phyloP scores from a whole-genome alignment of 129 eudicot species.

The Rutidosis leptorrhynchoides region DNA sequence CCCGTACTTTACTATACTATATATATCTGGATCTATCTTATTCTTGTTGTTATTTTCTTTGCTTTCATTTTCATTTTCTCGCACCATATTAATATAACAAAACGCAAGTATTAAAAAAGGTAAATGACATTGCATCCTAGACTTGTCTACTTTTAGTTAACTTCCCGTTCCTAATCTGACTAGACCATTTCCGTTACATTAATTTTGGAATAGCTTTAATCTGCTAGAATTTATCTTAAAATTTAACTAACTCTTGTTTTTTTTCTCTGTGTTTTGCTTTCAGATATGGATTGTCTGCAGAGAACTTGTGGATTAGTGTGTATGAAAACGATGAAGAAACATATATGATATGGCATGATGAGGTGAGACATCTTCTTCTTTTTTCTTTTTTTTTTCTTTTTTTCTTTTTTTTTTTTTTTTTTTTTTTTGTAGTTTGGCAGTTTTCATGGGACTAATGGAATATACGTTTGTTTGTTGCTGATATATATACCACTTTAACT shows the following conservation, averaged over 20 bases:
- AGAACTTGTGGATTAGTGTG: constrained; percentile 86
- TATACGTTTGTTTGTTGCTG: neutral
- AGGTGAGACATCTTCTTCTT: constrained; percentile 36
- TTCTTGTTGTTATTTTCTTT: neutral
- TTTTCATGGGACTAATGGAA: neutral
- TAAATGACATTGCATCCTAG: neutral
- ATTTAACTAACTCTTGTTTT: neutral
- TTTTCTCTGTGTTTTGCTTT: constrained; percentile 24
- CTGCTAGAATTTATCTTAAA: neutral
- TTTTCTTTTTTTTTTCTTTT: too few relatives aligned
- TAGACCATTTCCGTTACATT: neutral
- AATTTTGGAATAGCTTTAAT: constrained; percentile 1
- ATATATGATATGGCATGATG: constrained; percentile 84
- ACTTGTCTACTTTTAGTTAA: neutral
- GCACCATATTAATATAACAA: neutral
- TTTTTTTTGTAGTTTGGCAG: too few relatives aligned
- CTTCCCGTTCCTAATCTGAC: neutral
- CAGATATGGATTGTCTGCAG: constrained; percentile 72
- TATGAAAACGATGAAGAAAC: constrained; percentile 92
- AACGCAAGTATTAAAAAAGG: neutral
- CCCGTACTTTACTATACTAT: too few relatives aligned
- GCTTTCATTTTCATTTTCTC: neutral
- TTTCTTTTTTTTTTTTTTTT: too few relatives aligned
- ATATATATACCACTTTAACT: constrained; percentile 17
- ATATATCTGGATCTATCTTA: too few relatives aligned